Evolutionary conservation across 73 alveolate genomes (phyloP).

Genomic region (Blepharisma japonicum): DNA sequence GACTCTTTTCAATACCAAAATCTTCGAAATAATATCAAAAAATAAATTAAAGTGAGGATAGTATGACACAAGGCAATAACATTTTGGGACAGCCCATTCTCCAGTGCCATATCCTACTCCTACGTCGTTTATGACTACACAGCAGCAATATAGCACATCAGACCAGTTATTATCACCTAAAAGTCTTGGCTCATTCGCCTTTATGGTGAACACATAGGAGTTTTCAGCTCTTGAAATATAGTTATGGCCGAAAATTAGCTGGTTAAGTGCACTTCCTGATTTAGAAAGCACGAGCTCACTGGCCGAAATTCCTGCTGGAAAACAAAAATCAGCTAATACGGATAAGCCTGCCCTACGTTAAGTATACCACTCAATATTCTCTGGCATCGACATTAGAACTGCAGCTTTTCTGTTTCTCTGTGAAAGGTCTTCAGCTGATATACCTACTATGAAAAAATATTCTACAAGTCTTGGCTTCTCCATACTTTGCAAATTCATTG

Average conservation of each 20-base stretch:
- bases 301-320: constrained; percentile 24
- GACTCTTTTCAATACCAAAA: background rate
- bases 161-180: background rate
- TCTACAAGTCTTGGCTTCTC: constrained; percentile 25
- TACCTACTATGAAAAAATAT: constrained; percentile 12
- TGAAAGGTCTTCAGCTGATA: background rate
- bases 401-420: background rate
- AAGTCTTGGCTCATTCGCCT: background rate
- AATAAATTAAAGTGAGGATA: background rate
- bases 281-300: constrained; percentile 7
- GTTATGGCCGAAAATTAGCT: constrained; percentile 7
- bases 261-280: constrained; percentile 18
- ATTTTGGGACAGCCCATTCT: constrained; percentile 21
- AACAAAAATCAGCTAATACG: constrained; percentile 24
- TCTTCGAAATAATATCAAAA: background rate
- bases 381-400: background rate
- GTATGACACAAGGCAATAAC: constrained; percentile 15
- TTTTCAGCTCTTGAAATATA: background rate
- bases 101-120: background rate
- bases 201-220: constrained; percentile 29
- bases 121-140: background rate
- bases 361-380: background rate
- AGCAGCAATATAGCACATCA: background rate
- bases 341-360: constrained; percentile 5
- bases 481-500: background rate